Base-by-base conservation (phyloP, 805 yeast genomes). In the Yamadazyma ubonensis region DNA sequence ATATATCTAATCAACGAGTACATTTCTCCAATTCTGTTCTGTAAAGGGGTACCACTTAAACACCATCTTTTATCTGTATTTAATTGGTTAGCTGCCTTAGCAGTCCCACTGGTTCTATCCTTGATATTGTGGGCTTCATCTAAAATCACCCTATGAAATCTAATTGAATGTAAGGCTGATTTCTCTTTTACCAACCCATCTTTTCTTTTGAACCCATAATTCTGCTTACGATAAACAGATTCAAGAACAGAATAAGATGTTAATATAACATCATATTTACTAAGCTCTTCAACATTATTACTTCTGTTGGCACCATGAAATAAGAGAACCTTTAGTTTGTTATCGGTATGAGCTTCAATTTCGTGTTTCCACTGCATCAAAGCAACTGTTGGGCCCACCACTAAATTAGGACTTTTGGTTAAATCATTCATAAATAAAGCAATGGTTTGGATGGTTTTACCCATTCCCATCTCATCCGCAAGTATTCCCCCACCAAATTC, bases 401-500 rank as follows among this genome's bases (percentile, higher is more conserved):
- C 98, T 45, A 93, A 65, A 49, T 82, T 86, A 7, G 97, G 97
- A 8, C 78, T 66, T 49, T 79, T 81, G 0, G 67, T 53, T 36
- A 72, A 57, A 58, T 88, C 95, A 33, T 72, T 61, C 79, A 90
- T 78, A 55, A 93, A 77, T 32, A 93, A 63, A 0, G 95, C 93
- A 45, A 93, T 91, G 27, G 96, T 91, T 63, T 93, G 99, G 36
- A 93, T 90, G 0, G 99, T 93, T 54, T 93, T 93, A 47, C 99
- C 99, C 98, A 93, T 91, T 26, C 99, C 99, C 99, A 93, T 93
- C 63, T 93, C 99, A 67, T 93, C 99, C 4, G 99, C 98, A 33
- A 93, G 67, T 7, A 93, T 83, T 11, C 98, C 99, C 18, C 99
- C 99, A 11, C 76, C 71, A 60, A 84, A 91, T 30, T 71, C 74